Evolutionary conservation across 2,329 filamentous ascomycete species (phyloP), one percentile per base, ranked within the genome.

Genomic region (Calonectria hawksworthii): DNA sequence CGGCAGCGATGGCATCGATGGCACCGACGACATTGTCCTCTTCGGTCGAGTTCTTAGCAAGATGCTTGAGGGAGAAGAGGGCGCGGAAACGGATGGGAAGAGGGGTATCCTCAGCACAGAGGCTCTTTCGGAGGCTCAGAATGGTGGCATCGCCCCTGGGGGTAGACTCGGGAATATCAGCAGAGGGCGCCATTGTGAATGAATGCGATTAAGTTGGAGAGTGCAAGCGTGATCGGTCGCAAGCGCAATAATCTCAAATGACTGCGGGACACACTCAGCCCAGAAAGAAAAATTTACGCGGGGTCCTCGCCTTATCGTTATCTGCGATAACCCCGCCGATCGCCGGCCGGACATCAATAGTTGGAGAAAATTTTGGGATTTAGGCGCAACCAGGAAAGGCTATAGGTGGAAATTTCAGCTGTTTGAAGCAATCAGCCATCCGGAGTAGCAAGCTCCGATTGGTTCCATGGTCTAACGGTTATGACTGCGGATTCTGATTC

Each of bases 41-140:
- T 52, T 93, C 92, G 10, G 92, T 87, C 23, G 87, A 85, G 77
- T 93, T 91, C 73, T 91, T 93, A 63, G 97, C 96, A 75, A 99
- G 89, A 85, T 99, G 95, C 88, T 99, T 99, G 75, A 99, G 93
- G 23, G 96, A 98, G 89, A 99, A 99, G 80, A 99, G 94, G 54
- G 97, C 96, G 81, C 97, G 95, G 87, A 99, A 99, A 77, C 97
- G 95, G 77, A 95, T 90, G 50, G 96, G 94, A 70, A 99, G 94
- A 59, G 96, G 93, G 76, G 94, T 94, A 18, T 90, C 87, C 87
- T 99, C 97, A 64, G 94, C 94, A 81, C 91, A 93, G 74, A 99
- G 92, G 74, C 93, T 94, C 82, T 94, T 90, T 82, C 95, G 93
- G 68, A 98, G 90, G 73, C 89, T 87, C 72, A 88, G 82, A 79